These are phyloP conservation scores for Mercurialis annua DNA, from an alignment of 345 rosid genomes.

Conservation along the genomic window DNA sequence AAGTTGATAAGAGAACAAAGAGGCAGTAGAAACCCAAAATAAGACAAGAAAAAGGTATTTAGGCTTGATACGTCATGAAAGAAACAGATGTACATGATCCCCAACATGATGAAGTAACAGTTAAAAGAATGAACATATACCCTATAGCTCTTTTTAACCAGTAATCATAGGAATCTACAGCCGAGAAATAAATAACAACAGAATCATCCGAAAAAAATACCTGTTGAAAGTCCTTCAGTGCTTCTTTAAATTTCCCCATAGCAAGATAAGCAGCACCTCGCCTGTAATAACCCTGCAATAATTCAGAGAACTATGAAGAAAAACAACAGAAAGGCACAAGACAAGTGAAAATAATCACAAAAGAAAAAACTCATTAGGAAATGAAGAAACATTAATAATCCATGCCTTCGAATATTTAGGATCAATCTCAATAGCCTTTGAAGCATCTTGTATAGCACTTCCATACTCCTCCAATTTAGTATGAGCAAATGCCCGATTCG, in stretches of 20 bases:
- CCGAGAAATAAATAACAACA: not conserved
- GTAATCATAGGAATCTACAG: not conserved
- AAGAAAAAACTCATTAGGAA: not conserved
- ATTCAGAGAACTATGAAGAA: slow-evolving; percentile 9
- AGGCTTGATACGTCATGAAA: not conserved
- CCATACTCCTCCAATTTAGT: slow-evolving; percentile 95
- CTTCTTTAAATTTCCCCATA: slow-evolving; percentile 95
- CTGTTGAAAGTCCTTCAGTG: slow-evolving; percentile 96
- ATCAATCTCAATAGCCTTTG: slow-evolving; percentile 84
- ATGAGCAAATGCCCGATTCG: slow-evolving; percentile 94
- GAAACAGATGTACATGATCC: not conserved
- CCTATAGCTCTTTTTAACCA: not conserved
- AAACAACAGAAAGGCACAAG: not conserved
- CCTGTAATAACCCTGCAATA: slow-evolving; percentile 78
- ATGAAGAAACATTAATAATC: not conserved
- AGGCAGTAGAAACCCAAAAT: not conserved
- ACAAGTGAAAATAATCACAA: not conserved
- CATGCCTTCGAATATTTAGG: slow-evolving; percentile 74
- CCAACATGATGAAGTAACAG: not conserved
- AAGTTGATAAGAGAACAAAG: not conserved
- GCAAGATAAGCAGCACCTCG: slow-evolving; percentile 97
- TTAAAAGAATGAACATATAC: not conserved
- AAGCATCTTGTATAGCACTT: slow-evolving; percentile 91
- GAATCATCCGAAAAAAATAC: slow-evolving; percentile 31
- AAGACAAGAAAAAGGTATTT: not conserved